These are phyloP conservation scores for Delitschia confertaspora DNA, from an alignment of 495 filamentous ascomycete genomes.

Conservation along the genomic window DNA sequence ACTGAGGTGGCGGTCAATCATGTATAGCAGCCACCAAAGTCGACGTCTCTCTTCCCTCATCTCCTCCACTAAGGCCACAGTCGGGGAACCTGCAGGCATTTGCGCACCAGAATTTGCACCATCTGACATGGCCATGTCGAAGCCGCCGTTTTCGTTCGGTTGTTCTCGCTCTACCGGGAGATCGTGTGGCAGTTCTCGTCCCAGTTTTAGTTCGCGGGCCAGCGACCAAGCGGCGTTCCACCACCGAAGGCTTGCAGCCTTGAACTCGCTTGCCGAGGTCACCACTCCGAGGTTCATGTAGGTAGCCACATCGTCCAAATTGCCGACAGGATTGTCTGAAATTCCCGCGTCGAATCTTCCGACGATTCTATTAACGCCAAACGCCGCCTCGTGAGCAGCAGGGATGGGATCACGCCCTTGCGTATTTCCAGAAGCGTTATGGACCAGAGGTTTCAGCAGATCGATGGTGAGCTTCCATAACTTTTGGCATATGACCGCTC, in stretches of 20 bases:
- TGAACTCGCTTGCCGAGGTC: conserved; percentile 27
- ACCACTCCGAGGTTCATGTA: conserved; percentile 27
- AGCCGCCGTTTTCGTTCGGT: conserved; percentile 6
- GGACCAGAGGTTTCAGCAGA: conserved; percentile 26
- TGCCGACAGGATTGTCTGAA: conserved; percentile 9
- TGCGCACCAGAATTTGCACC: conserved; percentile 5
- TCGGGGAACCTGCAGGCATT: conserved; percentile 14
- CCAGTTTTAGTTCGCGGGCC: conserved; percentile 26
- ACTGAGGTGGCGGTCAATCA: conserved; percentile 43
- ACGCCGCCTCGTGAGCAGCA: conserved; percentile 14
- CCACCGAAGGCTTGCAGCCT: conserved; percentile 26
- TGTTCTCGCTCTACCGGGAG: conserved; percentile 7
- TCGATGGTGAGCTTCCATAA: conserved; percentile 33
- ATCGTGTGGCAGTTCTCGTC: conserved; percentile 16
- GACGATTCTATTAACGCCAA: conserved; percentile 17
- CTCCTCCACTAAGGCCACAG: conserved; percentile 27
- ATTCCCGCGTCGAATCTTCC: conserved; percentile 13
- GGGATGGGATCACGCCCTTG: conserved; percentile 14
- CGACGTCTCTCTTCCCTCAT: conserved; percentile 43
- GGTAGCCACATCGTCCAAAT: conserved; percentile 25
- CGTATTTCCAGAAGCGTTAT: too few species aligned
- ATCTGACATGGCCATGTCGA: conserved; percentile 11
- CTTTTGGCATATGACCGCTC: conserved; percentile 29
- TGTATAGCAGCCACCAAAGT: conserved; percentile 46
- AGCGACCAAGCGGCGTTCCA: conserved; percentile 20